A percentile compares a stretch with the other conserved stretches of the same genome.
Conservation (phyloP, 768 basidiomycete genomes). For the Pholiota conissans region DNA sequence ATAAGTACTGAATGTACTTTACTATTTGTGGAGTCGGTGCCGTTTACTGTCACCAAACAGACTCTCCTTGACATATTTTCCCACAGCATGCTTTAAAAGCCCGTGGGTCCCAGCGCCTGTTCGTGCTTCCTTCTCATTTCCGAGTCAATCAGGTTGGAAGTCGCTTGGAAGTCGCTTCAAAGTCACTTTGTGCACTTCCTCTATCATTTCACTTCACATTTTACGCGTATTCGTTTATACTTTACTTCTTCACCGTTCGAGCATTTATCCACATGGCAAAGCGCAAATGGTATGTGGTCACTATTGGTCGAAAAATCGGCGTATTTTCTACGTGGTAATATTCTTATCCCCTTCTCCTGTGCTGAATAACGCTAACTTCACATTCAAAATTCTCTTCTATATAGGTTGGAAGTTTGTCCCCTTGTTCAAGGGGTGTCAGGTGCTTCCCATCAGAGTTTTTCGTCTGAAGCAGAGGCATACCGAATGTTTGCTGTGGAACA, state of each 20-base stretch:
- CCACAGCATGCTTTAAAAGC: neutral
- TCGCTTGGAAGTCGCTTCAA: too few species aligned
- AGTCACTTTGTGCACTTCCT: neutral
- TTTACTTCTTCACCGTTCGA: too few species aligned
- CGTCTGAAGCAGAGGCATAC: constrained; percentile 40
- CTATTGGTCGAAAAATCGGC: constrained; percentile 35
- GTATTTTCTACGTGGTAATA: constrained; percentile 40
- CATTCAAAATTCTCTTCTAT: neutral
- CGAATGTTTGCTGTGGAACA: constrained; percentile 28
- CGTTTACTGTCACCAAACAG: too few species aligned
- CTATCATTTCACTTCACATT: neutral
- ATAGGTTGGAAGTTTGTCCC: constrained; percentile 46
- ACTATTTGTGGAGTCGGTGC: neutral
- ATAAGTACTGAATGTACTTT: neutral
- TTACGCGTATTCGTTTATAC: too few species aligned
- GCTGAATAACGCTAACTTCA: neutral
- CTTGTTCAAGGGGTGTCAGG: constrained; percentile 43
- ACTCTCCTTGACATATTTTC: neutral
- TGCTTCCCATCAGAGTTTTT: constrained; percentile 43
- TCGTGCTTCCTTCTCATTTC: neutral
- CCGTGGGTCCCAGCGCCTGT: neutral
- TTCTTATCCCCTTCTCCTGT: too few species aligned
- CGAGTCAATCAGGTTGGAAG: neutral
- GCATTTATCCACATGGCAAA: too few species aligned
- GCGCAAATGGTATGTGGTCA: constrained; percentile 44